Evolutionary conservation across 768 basidiomycete species (phyloP).

Genomic region (Amanita rubescens): DNA sequence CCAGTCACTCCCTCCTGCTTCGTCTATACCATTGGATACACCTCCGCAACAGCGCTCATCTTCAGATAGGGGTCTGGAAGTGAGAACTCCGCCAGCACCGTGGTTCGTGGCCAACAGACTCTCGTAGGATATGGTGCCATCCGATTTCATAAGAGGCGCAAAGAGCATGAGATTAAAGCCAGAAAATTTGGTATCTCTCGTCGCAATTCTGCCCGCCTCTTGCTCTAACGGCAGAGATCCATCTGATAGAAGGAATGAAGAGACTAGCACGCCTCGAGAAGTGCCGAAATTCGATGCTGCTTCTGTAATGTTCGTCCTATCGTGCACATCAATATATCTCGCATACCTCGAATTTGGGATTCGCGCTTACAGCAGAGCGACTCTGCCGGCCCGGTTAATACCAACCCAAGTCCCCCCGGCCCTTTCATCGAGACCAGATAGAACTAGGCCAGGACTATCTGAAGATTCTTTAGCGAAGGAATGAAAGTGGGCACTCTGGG

Average conservation of each 20-base stretch:
- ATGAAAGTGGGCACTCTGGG: slow-evolving; percentile 60
- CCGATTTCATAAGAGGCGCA: slow-evolving; percentile 28
- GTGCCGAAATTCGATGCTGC: slow-evolving; percentile 36
- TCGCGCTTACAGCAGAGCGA: slow-evolving; percentile 62
- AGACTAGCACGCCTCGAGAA: slow-evolving; percentile 64
- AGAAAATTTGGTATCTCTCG: slow-evolving; percentile 49
- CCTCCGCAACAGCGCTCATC: slow-evolving; percentile 47
- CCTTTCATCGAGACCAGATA: slow-evolving; percentile 67
- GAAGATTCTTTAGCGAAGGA: slow-evolving; percentile 38
- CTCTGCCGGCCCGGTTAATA: slow-evolving; percentile 51
- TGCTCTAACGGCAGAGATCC: slow-evolving; percentile 39
- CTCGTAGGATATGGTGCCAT: slow-evolving; percentile 37
- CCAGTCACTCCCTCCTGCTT: slow-evolving; percentile 54
- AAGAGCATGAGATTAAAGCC: slow-evolving; percentile 80
- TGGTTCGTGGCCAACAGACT: slow-evolving; percentile 58
- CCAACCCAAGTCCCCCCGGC: slow-evolving; percentile 87
- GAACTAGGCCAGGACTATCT: slow-evolving; percentile 30
- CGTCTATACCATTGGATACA: slow-evolving; percentile 73
- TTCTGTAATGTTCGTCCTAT: slow-evolving; percentile 84
- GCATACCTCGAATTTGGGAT: slow-evolving; percentile 9
- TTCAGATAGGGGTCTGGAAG: slow-evolving; percentile 41
- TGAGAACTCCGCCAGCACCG: slow-evolving; percentile 58
- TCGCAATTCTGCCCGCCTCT: slow-evolving; percentile 38
- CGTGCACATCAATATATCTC: slow-evolving; percentile 9
- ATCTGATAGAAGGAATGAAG: slow-evolving; percentile 58